Percentiles rank a stretch among this genome's conserved stretches.
Evolutionary conservation across 2,329 filamentous ascomycete genomes (phyloP).

Genomic region (Onygena corvina): DNA sequence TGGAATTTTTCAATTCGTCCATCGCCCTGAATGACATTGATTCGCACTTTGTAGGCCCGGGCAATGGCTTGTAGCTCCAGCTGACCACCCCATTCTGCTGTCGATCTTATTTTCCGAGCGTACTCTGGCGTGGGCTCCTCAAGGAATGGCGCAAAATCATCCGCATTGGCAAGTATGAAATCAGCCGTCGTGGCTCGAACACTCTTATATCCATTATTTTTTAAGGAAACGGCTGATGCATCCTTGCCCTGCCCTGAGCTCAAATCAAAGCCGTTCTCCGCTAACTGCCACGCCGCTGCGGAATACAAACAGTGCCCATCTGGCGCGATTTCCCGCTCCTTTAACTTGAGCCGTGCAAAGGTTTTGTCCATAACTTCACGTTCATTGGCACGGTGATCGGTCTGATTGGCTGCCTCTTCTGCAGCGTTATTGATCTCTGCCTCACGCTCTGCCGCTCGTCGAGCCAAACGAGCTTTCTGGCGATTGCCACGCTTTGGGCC

Average conservation of each 20-base stretch:
- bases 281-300: constrained; percentile 75
- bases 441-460: constrained; percentile 74
- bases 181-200: constrained; percentile 61
- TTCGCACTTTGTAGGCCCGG: constrained; percentile 63
- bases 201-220: constrained; percentile 47
- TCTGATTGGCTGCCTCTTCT: constrained; percentile 61
- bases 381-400: constrained; percentile 60
- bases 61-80: constrained; percentile 78
- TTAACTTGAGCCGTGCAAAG: constrained; percentile 52
- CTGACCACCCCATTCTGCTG: constrained; percentile 93
- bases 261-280: constrained; percentile 34
- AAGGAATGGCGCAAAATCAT: constrained; percentile 77
- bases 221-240: constrained; percentile 12
- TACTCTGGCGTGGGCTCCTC: constrained; percentile 69
- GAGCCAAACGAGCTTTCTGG: constrained; percentile 80
- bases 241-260: constrained; percentile 15
- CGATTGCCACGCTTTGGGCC: constrained; percentile 65
- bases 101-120: constrained; percentile 64
- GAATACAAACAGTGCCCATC: constrained; percentile 95
- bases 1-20: constrained; percentile 66
- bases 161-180: constrained; percentile 61
- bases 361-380: constrained; percentile 55
- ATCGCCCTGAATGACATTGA: constrained; percentile 72
- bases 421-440: constrained; percentile 56
- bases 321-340: constrained; percentile 67